Base-by-base conservation (phyloP, 805 yeast genomes). In the Lachancea thermotolerans region DNA sequence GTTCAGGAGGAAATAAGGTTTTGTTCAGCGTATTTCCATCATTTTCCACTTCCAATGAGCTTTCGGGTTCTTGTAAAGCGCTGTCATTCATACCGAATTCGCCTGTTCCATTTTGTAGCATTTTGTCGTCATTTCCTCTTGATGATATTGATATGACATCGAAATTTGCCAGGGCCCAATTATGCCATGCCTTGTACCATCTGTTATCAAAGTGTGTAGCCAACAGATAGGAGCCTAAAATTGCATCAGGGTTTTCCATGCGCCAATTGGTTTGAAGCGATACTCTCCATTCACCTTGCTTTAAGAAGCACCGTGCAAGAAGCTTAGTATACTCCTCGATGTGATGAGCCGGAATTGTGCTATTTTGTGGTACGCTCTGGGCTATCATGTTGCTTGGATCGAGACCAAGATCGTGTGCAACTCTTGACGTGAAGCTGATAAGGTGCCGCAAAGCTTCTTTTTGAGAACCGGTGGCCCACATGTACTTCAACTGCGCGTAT, bases 111-210 rank as follows among this genome's bases (percentile, higher is more conserved):
- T 44, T 38, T 15, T 54, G 43, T 56, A 63, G 45, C 63, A 69
- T 32, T 67, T 60, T 58, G 31, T 49, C 61, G 48, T 32, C 56
- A 33, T 45, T 49, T 2, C 49, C 33, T 11, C 55, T 49, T 9
- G 70, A 59, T 0, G 72, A 65, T 25, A 73, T 68, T 0, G 96
- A 84, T 16, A 91, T 84, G 1, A 91, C 98, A 60, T 93, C 97
- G 61, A 90, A 93, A 64, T 95, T 93, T 0, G 98, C 97, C 59
- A 95, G 71, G 0, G 99, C 99, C 99, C 99, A 93, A 59, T 89
- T 91, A 62, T 93, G 99, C 99, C 99, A 95, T 14, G 98, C 99
- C 60, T 95, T 93, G 59, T 93, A 93, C 96, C 99, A 93, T 18
- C 78, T 76, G 31, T 78, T 73, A 61, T 93, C 97, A 64, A 93